Percentiles rank a stretch among this genome's conserved stretches.
Evolutionary conservation across 2,329 filamentous ascomycete genomes (phyloP).

Genomic region (Aspergillus brasiliensis): DNA sequence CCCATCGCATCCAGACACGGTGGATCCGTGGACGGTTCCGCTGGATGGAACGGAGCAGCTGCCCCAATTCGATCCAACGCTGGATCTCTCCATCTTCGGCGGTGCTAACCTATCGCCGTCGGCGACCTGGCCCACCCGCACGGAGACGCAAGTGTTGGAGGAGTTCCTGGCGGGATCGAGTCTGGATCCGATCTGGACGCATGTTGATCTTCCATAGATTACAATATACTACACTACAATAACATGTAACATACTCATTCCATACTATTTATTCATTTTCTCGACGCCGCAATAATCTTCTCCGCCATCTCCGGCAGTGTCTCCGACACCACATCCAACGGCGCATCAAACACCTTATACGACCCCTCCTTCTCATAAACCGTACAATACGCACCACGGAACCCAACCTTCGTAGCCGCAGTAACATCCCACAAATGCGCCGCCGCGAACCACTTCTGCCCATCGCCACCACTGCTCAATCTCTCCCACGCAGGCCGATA

Average conservation of each 20-base stretch:
- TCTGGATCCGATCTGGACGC: neutral
- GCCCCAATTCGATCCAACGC: conserved; percentile 12
- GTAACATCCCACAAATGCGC: conserved; percentile 64
- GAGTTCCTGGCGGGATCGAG: conserved; percentile 18
- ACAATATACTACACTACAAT: no score
- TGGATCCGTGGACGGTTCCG: neutral
- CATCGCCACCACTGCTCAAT: conserved; percentile 39
- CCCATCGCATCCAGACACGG: neutral
- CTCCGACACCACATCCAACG: conserved; percentile 56
- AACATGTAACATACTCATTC: neutral
- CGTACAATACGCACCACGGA: conserved; percentile 58
- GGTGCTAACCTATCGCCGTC: conserved; percentile 14
- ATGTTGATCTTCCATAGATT: neutral
- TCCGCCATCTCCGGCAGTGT: conserved; percentile 53
- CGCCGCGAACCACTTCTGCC: conserved; percentile 58
- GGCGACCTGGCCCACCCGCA: conserved; percentile 19
- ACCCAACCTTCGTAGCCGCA: conserved; percentile 54
- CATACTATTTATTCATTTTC: neutral
- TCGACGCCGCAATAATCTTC: conserved; percentile 17
- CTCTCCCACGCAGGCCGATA: conserved; percentile 50
- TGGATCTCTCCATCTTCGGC: conserved; percentile 20
- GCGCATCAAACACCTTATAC: conserved; percentile 51
- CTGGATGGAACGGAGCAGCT: conserved; percentile 11
- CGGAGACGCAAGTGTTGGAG: conserved; percentile 24
- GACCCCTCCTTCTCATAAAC: conserved; percentile 56